phyloP scores from a whole-genome alignment of 306 rosid species.

The Vigna nakashimae region DNA sequence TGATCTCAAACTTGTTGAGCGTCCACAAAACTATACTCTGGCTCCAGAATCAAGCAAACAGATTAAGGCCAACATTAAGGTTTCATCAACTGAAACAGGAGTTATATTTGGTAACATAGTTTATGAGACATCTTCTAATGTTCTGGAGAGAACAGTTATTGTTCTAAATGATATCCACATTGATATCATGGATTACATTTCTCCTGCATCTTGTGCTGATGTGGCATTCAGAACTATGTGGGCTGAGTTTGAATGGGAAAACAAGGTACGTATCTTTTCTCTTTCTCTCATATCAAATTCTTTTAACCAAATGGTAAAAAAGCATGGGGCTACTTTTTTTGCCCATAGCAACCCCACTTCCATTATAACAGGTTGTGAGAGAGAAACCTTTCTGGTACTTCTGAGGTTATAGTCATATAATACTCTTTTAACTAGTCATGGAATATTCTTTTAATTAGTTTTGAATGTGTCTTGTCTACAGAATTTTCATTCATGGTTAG shows the following conservation, averaged over 20 bases:
- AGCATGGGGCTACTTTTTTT: constrained; percentile 11
- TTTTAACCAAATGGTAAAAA: neutral
- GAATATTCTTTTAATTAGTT: constrained; percentile 10
- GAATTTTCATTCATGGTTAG: constrained; percentile 9
- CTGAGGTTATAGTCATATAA: neutral
- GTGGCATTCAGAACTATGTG: constrained; percentile 96
- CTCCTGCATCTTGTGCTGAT: constrained; percentile 96
- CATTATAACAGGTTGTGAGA: neutral
- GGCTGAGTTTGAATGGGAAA: constrained; percentile 99
- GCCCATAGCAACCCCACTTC: neutral
- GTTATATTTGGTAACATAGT: constrained; percentile 97
- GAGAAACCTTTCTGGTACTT: neutral
- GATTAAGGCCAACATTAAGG: constrained; percentile 97
- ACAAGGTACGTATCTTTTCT: constrained; percentile 68
- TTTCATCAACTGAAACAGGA: constrained; percentile 97
- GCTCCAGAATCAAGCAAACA: constrained; percentile 98
- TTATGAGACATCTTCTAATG: constrained; percentile 91
- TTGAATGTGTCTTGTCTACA: neutral
- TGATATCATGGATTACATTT: constrained; percentile 99
- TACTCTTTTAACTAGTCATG: constrained; percentile 19
- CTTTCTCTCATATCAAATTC: constrained; percentile 16
- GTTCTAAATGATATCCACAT: constrained; percentile 98
- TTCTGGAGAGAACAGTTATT: constrained; percentile 89
- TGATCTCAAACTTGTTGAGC: constrained; percentile 98
- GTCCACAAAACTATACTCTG: constrained; percentile 95